Percentiles rank a stretch among this genome's conserved stretches.
These are phyloP conservation scores for Rhazya stricta DNA, from an alignment of 257 asterid species.

Conservation along the genomic window DNA sequence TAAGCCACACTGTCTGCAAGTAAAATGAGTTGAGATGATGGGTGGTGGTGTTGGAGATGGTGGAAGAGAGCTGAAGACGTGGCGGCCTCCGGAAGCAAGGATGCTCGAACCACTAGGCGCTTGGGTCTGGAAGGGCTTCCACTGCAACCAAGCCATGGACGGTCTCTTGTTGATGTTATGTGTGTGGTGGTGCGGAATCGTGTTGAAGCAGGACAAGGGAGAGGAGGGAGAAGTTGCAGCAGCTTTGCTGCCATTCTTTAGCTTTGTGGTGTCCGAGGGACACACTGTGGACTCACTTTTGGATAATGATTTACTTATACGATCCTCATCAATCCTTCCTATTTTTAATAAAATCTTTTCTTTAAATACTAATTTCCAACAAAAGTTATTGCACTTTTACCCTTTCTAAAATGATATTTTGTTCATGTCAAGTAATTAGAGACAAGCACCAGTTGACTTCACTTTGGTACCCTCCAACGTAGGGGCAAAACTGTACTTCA, in stretches of 20 bases:
- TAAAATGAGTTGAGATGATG: conserved; percentile 33
- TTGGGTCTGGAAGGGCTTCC: conserved; percentile 1
- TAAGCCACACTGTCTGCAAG: conserved; percentile 67
- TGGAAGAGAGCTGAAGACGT: conserved; percentile 27
- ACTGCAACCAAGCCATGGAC: neutral
- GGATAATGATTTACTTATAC: conserved; percentile 9
- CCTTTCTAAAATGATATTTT: too few species aligned
- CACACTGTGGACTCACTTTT: neutral
- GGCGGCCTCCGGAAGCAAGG: conserved; percentile 20
- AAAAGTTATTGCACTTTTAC: too few species aligned
- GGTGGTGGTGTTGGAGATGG: conserved; percentile 37
- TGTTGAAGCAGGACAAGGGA: neutral
- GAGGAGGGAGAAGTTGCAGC: conserved; percentile 15
- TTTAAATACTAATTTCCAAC: too few species aligned
- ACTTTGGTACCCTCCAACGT: too few species aligned
- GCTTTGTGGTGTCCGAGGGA: neutral
- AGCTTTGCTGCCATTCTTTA: conserved; percentile 26
- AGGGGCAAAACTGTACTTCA: too few species aligned
- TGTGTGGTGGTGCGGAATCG: neutral
- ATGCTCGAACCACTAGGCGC: conserved; percentile 13
- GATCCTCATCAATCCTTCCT: too few species aligned
- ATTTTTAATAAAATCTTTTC: too few species aligned
- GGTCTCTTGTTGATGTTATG: neutral
- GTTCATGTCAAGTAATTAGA: too few species aligned
- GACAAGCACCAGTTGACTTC: too few species aligned